These are phyloP conservation scores for Paratinospora sagittata DNA, from an alignment of 164 flowering plant genomes.

Conservation along the genomic window DNA sequence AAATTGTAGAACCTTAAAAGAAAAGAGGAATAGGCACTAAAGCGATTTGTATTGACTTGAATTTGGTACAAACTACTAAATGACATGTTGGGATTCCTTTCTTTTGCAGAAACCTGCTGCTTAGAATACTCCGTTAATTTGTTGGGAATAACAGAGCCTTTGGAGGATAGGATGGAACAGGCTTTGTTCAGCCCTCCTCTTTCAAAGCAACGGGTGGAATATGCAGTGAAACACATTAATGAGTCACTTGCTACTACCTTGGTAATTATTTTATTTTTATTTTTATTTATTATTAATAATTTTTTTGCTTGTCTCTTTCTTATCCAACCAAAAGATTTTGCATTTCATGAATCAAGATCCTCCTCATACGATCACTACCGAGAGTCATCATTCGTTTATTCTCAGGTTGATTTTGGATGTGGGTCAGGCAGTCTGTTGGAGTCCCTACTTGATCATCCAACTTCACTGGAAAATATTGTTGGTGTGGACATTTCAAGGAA, in stretches of 20 bases:
- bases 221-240: constrained; percentile 62
- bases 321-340: neutral
- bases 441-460: constrained; percentile 57
- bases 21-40: too few species aligned
- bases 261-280: constrained; percentile 32
- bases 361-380: neutral
- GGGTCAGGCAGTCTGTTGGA: constrained; percentile 92
- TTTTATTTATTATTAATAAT: too few species aligned
- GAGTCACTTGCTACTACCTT: constrained; percentile 64
- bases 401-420: constrained; percentile 94
- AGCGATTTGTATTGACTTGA: too few species aligned
- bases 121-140: constrained; percentile 62
- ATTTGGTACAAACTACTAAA: too few species aligned
- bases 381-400: constrained; percentile 4
- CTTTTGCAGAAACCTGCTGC: constrained; percentile 45
- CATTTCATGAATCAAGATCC: neutral
- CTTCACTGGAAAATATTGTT: constrained; percentile 58
- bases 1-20: too few species aligned
- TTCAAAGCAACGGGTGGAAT: constrained; percentile 93
- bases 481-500: constrained; percentile 86
- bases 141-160: constrained; percentile 64
- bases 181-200: constrained; percentile 93
- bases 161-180: constrained; percentile 95
- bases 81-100: neutral
- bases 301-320: neutral